Conservation (phyloP, 768 basidiomycete genomes). For the Galerina marginata region DNA sequence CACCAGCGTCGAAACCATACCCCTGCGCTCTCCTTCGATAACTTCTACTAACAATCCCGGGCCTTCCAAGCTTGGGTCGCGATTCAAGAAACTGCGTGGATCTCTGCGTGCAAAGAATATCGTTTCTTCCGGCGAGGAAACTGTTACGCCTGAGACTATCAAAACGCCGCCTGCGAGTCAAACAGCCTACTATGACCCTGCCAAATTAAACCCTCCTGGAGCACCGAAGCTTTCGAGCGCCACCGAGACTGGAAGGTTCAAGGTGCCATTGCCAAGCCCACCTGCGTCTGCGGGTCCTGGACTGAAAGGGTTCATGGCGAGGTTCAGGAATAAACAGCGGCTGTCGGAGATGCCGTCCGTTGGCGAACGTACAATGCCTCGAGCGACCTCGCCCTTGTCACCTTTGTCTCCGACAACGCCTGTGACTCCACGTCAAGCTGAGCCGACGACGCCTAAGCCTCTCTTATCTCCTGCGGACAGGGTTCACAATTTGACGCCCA, state of each 20-base stretch:
- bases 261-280: constrained; percentile 62
- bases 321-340: constrained; percentile 64
- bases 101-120: constrained; percentile 61
- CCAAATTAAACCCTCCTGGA: constrained; percentile 41
- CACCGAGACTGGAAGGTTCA: constrained; percentile 58
- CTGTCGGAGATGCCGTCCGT: constrained; percentile 37
- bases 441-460: constrained; percentile 22
- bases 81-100: constrained; percentile 74
- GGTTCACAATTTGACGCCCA: constrained; percentile 17
- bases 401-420: constrained; percentile 28
- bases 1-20: constrained; percentile 70
- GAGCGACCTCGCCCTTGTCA: constrained; percentile 30
- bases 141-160: constrained; percentile 44
- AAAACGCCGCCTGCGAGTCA: constrained; percentile 44
- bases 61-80: constrained; percentile 67
- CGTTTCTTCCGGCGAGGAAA: constrained; percentile 52
- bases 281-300: constrained; percentile 77
- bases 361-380: constrained; percentile 34
- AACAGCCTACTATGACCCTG: constrained; percentile 46
- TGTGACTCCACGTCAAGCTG: constrained; percentile 31
- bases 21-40: constrained; percentile 58
- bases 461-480: constrained; percentile 17
- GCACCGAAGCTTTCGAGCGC: constrained; percentile 45
- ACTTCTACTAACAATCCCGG: constrained; percentile 49
- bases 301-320: constrained; percentile 81